Evolutionary conservation across 441 rosid species (phyloP).

Genomic region (Euphorbia corollata): DNA sequence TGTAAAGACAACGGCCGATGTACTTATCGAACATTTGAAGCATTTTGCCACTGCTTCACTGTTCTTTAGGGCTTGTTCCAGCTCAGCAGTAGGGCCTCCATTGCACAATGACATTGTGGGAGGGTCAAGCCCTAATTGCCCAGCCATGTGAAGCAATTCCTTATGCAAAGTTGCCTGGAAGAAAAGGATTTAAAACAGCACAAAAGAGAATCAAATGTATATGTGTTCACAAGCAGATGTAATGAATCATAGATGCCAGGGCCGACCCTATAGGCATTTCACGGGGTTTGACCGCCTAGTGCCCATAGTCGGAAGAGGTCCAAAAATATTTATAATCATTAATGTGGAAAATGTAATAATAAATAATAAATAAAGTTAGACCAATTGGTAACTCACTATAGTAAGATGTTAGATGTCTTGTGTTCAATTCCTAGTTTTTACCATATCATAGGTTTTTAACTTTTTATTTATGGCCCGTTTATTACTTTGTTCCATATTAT

Average conservation of each 20-base stretch:
- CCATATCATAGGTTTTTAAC: no score
- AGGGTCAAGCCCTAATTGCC: slow-evolving; percentile 91
- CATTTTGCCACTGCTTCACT: slow-evolving; percentile 85
- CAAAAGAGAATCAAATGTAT: neutral
- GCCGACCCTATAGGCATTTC: no score
- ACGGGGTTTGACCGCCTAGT: no score
- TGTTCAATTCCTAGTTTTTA: no score
- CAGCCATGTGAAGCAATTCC: slow-evolving; percentile 86
- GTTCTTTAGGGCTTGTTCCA: slow-evolving; percentile 72
- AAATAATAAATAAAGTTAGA: no score
- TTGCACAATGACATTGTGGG: slow-evolving; percentile 63
- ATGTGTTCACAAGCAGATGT: neutral
- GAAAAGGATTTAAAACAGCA: slow-evolving; percentile 1
- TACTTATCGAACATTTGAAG: slow-evolving; percentile 61
- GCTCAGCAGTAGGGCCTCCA: slow-evolving; percentile 62
- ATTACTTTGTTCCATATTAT: no score
- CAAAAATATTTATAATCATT: no score
- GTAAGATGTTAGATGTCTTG: no score
- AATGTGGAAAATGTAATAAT: no score
- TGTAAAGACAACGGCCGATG: slow-evolving; percentile 55
- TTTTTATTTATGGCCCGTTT: no score
- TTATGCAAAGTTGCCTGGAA: slow-evolving; percentile 82
- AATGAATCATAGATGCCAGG: neutral
- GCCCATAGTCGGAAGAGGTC: no score
- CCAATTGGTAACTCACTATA: no score